A percentile compares a stretch with the other conserved stretches of the same genome.
phyloP scores from a whole-genome alignment of 192 early-diverging fungal genomes.

The Thamnidium elegans region DNA sequence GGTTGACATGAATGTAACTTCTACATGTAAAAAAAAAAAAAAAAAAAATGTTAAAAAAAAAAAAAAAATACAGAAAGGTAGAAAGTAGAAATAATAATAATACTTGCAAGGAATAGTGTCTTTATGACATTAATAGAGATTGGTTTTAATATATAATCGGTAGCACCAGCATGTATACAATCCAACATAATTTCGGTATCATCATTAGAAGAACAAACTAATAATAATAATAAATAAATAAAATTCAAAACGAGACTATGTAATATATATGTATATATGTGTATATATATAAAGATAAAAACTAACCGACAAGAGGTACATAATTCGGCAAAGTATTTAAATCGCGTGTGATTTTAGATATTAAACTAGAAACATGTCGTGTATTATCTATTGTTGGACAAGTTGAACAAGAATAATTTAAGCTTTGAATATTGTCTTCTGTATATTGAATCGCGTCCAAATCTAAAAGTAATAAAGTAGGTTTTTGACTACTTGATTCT shows the following conservation, averaged over 20 bases:
- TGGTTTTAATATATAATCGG: conserved; percentile 52
- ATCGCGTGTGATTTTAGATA: conserved; percentile 17
- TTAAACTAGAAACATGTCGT: not conserved
- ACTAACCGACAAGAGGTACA: conserved; percentile 22
- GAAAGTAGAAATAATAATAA: conserved; percentile 10
- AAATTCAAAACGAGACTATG: not conserved
- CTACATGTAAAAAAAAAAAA: not conserved
- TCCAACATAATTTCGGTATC: conserved; percentile 38
- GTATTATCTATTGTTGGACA: not conserved
- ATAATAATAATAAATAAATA: conserved; percentile 16
- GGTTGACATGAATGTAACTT: not conserved
- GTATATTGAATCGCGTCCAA: conserved; percentile 8
- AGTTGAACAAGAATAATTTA: conserved; percentile 2
- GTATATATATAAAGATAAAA: not conserved
- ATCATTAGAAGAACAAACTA: conserved; percentile 39
- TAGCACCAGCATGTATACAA: conserved; percentile 50
- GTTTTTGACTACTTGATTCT: not conserved
- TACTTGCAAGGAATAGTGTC: conserved; percentile 49
- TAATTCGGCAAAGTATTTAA: conserved; percentile 13
- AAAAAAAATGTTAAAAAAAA: not conserved
- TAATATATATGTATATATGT: conserved; percentile 1
- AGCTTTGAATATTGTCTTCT: not conserved
- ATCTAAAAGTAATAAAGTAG: conserved; percentile 17
- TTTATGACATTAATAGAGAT: conserved; percentile 43
- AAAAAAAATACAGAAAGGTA: not conserved